Evolutionary conservation across 805 yeast species (phyloP).

Genomic region (Sugiyamaella valdiviana): DNA sequence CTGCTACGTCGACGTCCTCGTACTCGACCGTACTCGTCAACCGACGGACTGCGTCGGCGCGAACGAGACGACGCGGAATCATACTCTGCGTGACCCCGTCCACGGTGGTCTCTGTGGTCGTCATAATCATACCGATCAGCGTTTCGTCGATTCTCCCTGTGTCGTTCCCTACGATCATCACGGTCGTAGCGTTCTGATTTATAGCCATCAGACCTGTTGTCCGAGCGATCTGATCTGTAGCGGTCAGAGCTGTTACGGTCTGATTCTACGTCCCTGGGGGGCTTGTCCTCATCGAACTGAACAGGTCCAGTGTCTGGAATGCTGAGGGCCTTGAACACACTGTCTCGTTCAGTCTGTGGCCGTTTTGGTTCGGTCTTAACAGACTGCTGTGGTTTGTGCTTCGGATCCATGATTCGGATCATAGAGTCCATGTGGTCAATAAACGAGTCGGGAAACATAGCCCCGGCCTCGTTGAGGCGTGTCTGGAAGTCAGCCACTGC

Average conservation of each 20-base stretch:
- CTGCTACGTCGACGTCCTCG: neutral
- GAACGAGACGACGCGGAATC: neutral
- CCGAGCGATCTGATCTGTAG: neutral
- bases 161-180: neutral
- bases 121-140: neutral
- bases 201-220: no score
- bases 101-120: no score
- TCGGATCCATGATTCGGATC: constrained; percentile 30
- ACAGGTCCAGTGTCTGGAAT: constrained; percentile 16
- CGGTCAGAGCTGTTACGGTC: no score
- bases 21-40: neutral
- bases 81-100: neutral
- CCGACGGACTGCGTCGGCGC: neutral
- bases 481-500: constrained; percentile 33
- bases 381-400: constrained; percentile 14
- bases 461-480: constrained; percentile 40
- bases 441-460: constrained; percentile 34
- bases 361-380: neutral
- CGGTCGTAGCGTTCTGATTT: neutral
- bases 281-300: neutral
- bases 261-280: no score
- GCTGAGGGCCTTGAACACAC: constrained; percentile 19
- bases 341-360: neutral
- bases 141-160: no score
- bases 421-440: constrained; percentile 27